Conservation (phyloP, 2,329 filamentous ascomycete species). For the Fusarium gaditjirri region DNA sequence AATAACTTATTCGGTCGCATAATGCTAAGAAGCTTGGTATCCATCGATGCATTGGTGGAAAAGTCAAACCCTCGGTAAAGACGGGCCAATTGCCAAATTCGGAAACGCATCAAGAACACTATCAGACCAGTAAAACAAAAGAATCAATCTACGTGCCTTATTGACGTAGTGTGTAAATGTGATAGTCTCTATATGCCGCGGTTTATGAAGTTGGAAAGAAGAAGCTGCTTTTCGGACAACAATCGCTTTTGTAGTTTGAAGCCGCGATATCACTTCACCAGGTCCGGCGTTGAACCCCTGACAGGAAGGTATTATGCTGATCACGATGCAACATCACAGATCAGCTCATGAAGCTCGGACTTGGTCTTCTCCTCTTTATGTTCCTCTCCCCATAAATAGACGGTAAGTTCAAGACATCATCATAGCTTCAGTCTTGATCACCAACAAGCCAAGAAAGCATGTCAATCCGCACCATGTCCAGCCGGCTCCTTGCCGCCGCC, state of each 20-base stretch:
- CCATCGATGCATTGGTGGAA: constrained; percentile 19
- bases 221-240: constrained; percentile 5
- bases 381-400: background rate
- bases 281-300: constrained; percentile 2
- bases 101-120: background rate
- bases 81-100: constrained; percentile 12
- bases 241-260: background rate
- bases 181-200: background rate
- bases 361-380: background rate
- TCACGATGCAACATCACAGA: constrained; percentile 11
- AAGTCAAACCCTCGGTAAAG: constrained; percentile 9
- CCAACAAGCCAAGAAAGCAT: background rate
- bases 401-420: background rate
- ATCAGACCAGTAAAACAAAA: constrained; percentile 3
- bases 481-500: constrained; percentile 12
- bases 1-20: constrained; percentile 21
- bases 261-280: background rate
- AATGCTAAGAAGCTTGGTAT: background rate
- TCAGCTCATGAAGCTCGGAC: background rate
- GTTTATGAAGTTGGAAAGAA: background rate
- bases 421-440: background rate
- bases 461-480: constrained; percentile 1
- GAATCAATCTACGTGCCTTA: background rate
- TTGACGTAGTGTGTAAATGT: background rate
- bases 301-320: constrained; percentile 18